These are phyloP conservation scores for Clarireedia homoeocarpa DNA, from an alignment of 2,329 filamentous ascomycete genomes.

Conservation along the genomic window DNA sequence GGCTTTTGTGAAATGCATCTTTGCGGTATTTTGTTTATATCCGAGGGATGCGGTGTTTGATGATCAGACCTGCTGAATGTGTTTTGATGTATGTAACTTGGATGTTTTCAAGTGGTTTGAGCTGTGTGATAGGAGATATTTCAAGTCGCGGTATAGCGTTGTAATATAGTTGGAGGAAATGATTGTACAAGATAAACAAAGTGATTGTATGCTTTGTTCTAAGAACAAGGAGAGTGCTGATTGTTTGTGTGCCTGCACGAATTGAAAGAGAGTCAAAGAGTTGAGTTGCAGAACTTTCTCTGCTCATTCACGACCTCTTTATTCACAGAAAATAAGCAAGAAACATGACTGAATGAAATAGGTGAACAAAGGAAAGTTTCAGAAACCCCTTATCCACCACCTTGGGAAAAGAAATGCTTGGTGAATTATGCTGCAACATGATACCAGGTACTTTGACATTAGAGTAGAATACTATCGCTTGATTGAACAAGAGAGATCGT, in stretches of 20 bases:
- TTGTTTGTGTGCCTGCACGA: not conserved
- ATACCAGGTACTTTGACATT: not conserved
- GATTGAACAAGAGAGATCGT: not conserved
- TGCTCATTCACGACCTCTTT: not conserved
- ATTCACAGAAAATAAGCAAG: not conserved
- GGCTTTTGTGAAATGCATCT: constrained; percentile 1
- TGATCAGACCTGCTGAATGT: constrained; percentile 7
- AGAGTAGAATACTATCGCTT: not conserved
- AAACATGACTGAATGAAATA: not conserved
- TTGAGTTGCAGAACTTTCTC: not conserved
- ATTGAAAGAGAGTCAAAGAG: not conserved
- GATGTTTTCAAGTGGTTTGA: not conserved
- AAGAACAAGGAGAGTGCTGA: not conserved
- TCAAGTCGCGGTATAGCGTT: not conserved
- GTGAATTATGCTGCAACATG: not conserved
- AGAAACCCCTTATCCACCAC: not conserved
- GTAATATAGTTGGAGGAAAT: not conserved
- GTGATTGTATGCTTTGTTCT: not conserved
- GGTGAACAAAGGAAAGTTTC: not conserved
- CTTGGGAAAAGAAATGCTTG: not conserved
- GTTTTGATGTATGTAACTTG: not conserved
- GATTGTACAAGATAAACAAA: not conserved
- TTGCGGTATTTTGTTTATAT: not conserved
- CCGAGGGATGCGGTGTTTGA: not conserved
- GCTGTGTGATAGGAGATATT: not conserved